phyloP scores from a whole-genome alignment of 2,329 filamentous ascomycete genomes.

The Colletotrichum brevisporum region DNA sequence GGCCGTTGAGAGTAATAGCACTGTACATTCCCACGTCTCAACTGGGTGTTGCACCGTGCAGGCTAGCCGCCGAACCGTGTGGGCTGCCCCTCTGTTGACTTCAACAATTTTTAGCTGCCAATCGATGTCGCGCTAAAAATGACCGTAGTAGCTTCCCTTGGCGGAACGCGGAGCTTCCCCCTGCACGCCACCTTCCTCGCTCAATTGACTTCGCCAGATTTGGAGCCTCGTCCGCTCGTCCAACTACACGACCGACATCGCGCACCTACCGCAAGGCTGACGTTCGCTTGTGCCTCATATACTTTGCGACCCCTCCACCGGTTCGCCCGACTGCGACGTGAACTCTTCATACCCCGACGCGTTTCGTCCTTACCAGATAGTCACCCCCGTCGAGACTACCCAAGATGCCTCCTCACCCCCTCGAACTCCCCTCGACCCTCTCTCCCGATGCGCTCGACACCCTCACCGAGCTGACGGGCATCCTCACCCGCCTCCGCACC shows the following conservation, averaged over 20 bases:
- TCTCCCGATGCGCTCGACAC: conserved; percentile 88
- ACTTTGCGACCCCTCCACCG: neutral
- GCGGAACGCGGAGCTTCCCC: conserved; percentile 36
- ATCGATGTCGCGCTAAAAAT: conserved; percentile 37
- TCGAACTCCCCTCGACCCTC: conserved; percentile 74
- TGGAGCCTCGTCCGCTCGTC: conserved; percentile 22
- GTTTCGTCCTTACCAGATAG: too few relatives aligned
- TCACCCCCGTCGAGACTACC: neutral
- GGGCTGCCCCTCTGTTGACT: conserved; percentile 42
- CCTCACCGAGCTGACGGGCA: conserved; percentile 83
- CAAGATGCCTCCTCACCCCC: conserved; percentile 52
- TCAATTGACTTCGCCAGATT: conserved; percentile 29
- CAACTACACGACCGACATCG: conserved; percentile 7
- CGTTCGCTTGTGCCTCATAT: neutral
- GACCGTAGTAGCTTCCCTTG: conserved; percentile 32
- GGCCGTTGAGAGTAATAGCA: conserved; percentile 1
- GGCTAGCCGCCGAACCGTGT: neutral
- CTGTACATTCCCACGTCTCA: neutral
- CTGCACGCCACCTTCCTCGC: conserved; percentile 11
- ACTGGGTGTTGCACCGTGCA: conserved; percentile 9
- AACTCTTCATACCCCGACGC: neutral
- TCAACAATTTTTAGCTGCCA: conserved; percentile 42
- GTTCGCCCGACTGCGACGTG: neutral
- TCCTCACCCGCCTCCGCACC: conserved; percentile 81
- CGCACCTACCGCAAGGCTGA: conserved; percentile 30